Evolutionary conservation across 2,329 filamentous ascomycete species (phyloP).

Genomic region (Cordyceps militaris): DNA sequence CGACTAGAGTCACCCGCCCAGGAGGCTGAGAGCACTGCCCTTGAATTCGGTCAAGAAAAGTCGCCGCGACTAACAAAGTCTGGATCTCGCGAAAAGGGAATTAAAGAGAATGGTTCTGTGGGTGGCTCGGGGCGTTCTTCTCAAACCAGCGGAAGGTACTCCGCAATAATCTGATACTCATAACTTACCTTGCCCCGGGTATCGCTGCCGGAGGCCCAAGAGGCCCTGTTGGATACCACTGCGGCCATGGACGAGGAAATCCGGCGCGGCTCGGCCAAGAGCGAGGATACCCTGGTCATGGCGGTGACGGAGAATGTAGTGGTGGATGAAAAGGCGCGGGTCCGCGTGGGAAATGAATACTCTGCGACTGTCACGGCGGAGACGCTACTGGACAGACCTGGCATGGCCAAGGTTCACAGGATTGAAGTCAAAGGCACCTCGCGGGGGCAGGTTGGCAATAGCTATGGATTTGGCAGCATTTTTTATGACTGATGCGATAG

Average conservation of each 20-base stretch:
- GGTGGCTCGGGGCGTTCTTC: neutral
- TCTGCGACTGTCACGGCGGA: neutral
- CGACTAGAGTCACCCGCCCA: conserved; percentile 24
- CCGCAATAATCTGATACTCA: too few relatives aligned
- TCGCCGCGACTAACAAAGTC: conserved; percentile 25
- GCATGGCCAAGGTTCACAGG: neutral
- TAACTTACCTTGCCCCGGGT: too few relatives aligned
- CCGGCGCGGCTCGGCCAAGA: conserved; percentile 3
- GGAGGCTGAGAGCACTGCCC: conserved; percentile 16
- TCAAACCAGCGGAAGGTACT: too few relatives aligned
- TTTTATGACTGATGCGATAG: conserved; percentile 3
- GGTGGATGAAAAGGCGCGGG: neutral
- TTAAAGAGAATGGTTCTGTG: neutral
- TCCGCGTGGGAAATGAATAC: neutral
- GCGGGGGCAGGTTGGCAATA: conserved; percentile 8
- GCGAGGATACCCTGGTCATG: neutral
- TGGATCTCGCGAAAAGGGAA: conserved; percentile 24
- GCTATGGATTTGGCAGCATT: conserved; percentile 6
- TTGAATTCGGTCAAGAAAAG: conserved; percentile 20
- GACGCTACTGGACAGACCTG: neutral
- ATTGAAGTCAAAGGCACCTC: conserved; percentile 5
- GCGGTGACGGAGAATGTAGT: neutral
- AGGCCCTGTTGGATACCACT: conserved; percentile 13
- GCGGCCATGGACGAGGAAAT: neutral
- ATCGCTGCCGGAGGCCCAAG: conserved; percentile 16